Evolutionary conservation across 306 rosid genomes (phyloP).

Genomic region (Rosa lucieae): DNA sequence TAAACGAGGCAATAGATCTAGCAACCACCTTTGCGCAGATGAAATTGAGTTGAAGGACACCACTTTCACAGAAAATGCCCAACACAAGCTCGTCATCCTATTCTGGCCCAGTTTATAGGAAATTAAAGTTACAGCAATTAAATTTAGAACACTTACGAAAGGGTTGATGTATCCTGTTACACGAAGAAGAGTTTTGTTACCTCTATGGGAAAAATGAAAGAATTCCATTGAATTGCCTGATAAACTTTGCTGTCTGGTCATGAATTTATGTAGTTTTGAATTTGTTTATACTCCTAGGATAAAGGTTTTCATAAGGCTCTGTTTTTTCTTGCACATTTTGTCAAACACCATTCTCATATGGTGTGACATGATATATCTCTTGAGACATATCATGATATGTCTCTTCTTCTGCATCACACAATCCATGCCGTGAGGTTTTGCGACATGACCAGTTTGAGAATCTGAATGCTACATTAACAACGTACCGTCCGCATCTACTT

Average conservation of each 20-base stretch:
- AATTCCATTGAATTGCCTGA: background rate
- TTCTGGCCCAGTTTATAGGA: background rate
- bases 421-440: too few relatives aligned
- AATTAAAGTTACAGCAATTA: background rate
- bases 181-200: background rate
- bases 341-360: too few relatives aligned
- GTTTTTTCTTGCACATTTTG: too few relatives aligned
- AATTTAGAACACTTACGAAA: background rate
- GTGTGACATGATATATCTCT: too few relatives aligned
- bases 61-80: background rate
- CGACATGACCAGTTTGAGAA: background rate
- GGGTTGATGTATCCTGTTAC: background rate
- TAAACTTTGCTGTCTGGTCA: background rate
- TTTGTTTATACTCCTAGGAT: background rate
- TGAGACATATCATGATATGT: too few relatives aligned
- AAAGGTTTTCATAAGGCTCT: too few relatives aligned
- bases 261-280: background rate
- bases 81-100: background rate
- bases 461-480: background rate
- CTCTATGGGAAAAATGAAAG: background rate
- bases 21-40: conserved; percentile 67
- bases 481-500: too few relatives aligned
- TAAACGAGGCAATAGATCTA: conserved; percentile 73
- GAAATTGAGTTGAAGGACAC: conserved; percentile 47
- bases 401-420: too few relatives aligned